Percentiles rank a stretch among this genome's conserved stretches.
Evolutionary conservation across 345 rosid genomes (phyloP).

Genomic region (Trapa incisa): DNA sequence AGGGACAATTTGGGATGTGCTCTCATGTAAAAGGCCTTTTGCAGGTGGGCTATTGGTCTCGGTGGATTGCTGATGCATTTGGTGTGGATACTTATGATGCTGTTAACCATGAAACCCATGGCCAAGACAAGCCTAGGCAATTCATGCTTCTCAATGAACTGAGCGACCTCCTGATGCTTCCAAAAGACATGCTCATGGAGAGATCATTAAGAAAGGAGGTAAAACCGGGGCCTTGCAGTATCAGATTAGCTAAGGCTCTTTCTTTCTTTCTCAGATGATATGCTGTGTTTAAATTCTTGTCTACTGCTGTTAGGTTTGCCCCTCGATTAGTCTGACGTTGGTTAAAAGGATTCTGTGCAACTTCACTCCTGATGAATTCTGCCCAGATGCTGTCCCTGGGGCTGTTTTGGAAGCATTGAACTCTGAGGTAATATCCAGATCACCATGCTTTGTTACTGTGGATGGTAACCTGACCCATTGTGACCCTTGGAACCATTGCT

Average conservation of each 20-base stretch:
- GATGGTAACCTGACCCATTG: neutral
- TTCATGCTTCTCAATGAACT: conserved; percentile 57
- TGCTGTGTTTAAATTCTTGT: neutral
- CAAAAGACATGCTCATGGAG: conserved; percentile 87
- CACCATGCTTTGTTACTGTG: neutral
- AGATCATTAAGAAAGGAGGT: conserved; percentile 71
- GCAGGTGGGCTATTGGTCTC: conserved; percentile 92
- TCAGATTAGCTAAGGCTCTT: neutral
- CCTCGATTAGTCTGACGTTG: conserved; percentile 59
- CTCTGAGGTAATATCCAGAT: conserved; percentile 48
- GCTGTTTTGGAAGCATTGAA: conserved; percentile 79
- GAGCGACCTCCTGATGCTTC: conserved; percentile 97
- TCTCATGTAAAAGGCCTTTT: neutral
- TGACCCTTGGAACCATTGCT: no score
- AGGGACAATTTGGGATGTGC: neutral
- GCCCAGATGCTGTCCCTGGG: conserved; percentile 88
- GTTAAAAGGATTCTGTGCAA: conserved; percentile 82
- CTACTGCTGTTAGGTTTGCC: conserved; percentile 47
- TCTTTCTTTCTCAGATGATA: neutral
- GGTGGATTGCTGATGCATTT: conserved; percentile 67
- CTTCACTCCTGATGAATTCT: conserved; percentile 94
- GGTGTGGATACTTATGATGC: conserved; percentile 49
- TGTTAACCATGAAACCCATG: conserved; percentile 16
- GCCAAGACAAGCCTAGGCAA: conserved; percentile 29
- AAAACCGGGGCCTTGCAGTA: neutral